These are phyloP conservation scores for Leucosporidium scottii DNA, from an alignment of 768 basidiomycete genomes.

Conservation along the genomic window DNA sequence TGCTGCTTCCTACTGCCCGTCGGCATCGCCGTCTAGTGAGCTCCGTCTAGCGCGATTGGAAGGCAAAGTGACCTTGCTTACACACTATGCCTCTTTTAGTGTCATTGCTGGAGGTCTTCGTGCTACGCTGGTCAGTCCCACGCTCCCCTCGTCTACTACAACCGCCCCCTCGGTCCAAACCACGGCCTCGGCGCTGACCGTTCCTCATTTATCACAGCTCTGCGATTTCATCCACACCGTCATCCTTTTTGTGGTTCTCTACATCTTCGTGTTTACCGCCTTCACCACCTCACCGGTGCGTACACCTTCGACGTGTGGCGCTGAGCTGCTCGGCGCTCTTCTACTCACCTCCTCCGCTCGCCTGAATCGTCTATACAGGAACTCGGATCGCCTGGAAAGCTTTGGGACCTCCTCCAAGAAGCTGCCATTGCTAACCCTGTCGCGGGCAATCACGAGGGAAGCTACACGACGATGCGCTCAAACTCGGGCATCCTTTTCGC, in stretches of 20 bases:
- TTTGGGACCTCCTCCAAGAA: conserved; percentile 69
- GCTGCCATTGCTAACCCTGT: conserved; percentile 58
- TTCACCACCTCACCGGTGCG: conserved; percentile 58
- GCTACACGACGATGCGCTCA: conserved; percentile 47
- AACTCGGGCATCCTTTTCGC: conserved; percentile 72
- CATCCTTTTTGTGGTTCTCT: conserved; percentile 78
- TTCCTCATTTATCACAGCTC: not conserved
- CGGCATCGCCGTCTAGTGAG: conserved; percentile 63
- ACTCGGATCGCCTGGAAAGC: conserved; percentile 60
- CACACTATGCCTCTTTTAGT: no score
- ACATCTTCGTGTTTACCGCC: conserved; percentile 65
- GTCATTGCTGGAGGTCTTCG: conserved; percentile 43
- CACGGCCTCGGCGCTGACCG: conserved; percentile 48
- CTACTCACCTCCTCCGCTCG: no score
- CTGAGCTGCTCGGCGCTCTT: no score
- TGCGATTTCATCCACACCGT: conserved; percentile 53
- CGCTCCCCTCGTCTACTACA: not conserved
- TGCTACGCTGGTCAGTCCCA: conserved; percentile 39
- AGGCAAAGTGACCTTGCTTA: no score
- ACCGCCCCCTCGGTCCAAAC: no score
- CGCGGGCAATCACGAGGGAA: conserved; percentile 71
- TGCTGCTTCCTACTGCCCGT: conserved; percentile 72
- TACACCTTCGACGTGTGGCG: no score
- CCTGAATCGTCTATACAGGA: conserved; percentile 40
- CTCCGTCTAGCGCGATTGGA: no score